A percentile compares a stretch with the other conserved stretches of the same genome.
Conservation (phyloP, 2,329 filamentous ascomycete genomes). For the Ophiostoma montium region DNA sequence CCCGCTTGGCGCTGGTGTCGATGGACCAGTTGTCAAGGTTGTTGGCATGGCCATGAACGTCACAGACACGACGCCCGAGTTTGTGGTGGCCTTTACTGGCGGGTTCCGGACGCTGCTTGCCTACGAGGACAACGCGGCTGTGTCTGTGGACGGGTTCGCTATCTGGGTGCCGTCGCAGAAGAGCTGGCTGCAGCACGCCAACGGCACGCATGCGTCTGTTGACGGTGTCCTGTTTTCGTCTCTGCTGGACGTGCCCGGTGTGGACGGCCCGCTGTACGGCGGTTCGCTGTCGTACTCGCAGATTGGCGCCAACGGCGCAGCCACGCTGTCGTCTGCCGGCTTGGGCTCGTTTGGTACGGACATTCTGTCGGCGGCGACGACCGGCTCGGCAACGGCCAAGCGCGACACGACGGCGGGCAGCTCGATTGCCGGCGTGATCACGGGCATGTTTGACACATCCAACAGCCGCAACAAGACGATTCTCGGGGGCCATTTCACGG, state of each 20-base stretch:
- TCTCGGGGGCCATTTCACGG: slow-evolving; percentile 73
- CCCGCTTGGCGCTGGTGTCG: slow-evolving; percentile 70
- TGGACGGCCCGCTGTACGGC: slow-evolving; percentile 53
- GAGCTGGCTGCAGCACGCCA: slow-evolving; percentile 79
- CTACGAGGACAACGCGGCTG: slow-evolving; percentile 48
- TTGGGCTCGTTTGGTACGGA: slow-evolving; percentile 45
- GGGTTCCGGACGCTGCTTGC: slow-evolving; percentile 59
- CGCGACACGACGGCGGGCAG: slow-evolving; percentile 27
- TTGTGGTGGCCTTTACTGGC: slow-evolving; percentile 67
- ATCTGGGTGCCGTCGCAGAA: slow-evolving; percentile 77
- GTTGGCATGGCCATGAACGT: slow-evolving; percentile 70
- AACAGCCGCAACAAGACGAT: slow-evolving; percentile 68
- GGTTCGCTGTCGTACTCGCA: slow-evolving; percentile 70
- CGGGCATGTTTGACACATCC: slow-evolving; percentile 58
- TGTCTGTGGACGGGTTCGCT: slow-evolving; percentile 61
- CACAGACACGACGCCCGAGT: slow-evolving; percentile 51
- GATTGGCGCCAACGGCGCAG: slow-evolving; percentile 59
- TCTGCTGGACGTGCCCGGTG: slow-evolving; percentile 48
- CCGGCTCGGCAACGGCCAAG: slow-evolving; percentile 23
- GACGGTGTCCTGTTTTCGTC: slow-evolving; percentile 58
- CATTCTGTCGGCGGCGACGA: slow-evolving; percentile 26
- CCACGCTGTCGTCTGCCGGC: slow-evolving; percentile 41
- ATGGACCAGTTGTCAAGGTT: slow-evolving; percentile 61
- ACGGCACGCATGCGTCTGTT: slow-evolving; percentile 49
- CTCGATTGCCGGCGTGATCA: slow-evolving; percentile 52